phyloP scores from a whole-genome alignment of 1,139 yeast species.

The Diutina mesorugosa region DNA sequence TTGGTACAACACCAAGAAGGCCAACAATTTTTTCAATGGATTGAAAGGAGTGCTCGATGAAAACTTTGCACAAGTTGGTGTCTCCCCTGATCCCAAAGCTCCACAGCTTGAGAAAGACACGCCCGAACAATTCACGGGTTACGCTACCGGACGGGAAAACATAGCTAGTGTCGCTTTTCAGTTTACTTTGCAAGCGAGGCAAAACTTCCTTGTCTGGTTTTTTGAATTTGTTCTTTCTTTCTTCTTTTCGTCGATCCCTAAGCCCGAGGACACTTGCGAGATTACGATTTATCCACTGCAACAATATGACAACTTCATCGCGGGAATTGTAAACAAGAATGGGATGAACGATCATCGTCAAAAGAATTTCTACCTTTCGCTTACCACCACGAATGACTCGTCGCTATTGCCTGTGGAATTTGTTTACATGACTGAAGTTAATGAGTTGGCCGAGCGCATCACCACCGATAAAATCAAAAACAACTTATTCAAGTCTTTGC shows the following conservation, averaged over 20 bases:
- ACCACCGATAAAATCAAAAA: slow-evolving; percentile 37
- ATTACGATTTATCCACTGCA: slow-evolving; percentile 49
- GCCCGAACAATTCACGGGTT: slow-evolving; percentile 57
- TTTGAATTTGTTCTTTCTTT: slow-evolving; percentile 45
- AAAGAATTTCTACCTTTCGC: slow-evolving; percentile 67
- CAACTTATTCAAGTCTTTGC: slow-evolving; percentile 37
- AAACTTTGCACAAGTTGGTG: slow-evolving; percentile 78
- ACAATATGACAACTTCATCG: slow-evolving; percentile 55
- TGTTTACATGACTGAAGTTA: slow-evolving; percentile 83
- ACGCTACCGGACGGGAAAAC: slow-evolving; percentile 82
- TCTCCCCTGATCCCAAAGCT: slow-evolving; percentile 8
- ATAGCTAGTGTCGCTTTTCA: slow-evolving; percentile 50
- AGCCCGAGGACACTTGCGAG: slow-evolving; percentile 51
- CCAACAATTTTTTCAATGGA: slow-evolving; percentile 33
- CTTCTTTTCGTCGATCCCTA: slow-evolving; percentile 33
- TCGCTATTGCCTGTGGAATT: slow-evolving; percentile 55
- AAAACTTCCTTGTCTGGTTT: slow-evolving; percentile 56
- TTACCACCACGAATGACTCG: slow-evolving; percentile 72
- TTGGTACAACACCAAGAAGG: slow-evolving; percentile 41
- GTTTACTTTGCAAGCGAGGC: slow-evolving; percentile 65
- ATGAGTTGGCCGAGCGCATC: slow-evolving; percentile 63
- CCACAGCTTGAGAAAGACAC: slow-evolving; percentile 42
- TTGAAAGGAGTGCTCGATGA: slow-evolving; percentile 35
- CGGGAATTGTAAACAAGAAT: slow-evolving; percentile 76
- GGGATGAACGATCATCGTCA: slow-evolving; percentile 71